Evolutionary conservation across 2,329 filamentous ascomycete genomes (phyloP), one percentile per base, ranked within the genome.

Genomic region (Aspergillus sp.): DNA sequence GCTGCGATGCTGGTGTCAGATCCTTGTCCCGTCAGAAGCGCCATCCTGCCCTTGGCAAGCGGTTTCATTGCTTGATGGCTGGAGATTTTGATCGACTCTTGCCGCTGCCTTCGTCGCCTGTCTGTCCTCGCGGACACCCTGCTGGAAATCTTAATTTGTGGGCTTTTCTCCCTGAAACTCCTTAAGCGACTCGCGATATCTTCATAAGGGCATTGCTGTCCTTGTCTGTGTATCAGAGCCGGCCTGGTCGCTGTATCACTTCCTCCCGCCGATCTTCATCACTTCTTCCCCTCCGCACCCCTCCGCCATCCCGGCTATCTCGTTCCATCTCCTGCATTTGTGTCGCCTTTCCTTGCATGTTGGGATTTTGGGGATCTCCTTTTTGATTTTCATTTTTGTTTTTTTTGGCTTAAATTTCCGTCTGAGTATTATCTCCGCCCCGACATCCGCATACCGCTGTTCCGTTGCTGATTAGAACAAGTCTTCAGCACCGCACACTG

Each of bases 21-120:
- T 47, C 63, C 65, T 61, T 59, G 62, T 52, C 44, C 59, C 30
- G 46, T 54, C 46, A 40, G 61, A 71, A 71, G 66, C 69, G 68
- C 69, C 63, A 55, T 63, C 60, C 58, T 49, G 37, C 58, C 52
- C 66, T 66, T 62, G 66, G 66, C 67, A 66, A 58, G 61, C 67
- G 66, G 61, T 65, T 65, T 62, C 53, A 70, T 70, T 70, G 68
- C 66, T 66, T 64, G 60, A 68, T 62, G 62, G 59, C 55, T 66
- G 60, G 64, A 68, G 67, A 68, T 68, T 68, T 62, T 42, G 69
- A 73, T 73, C 68, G 65, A 58, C 63, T 58, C 48, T 64, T 51
- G 58, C 60, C 58, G 61, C 61, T 69, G 64, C 66, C 66, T 65
- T 66, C 59, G 39, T 63, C 63, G 59, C 56, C 52, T 53, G 51